Percentiles rank a stretch among this genome's conserved stretches.
phyloP scores from a whole-genome alignment of 2,329 filamentous ascomycete genomes.

The Trichoderma endophyticum region DNA sequence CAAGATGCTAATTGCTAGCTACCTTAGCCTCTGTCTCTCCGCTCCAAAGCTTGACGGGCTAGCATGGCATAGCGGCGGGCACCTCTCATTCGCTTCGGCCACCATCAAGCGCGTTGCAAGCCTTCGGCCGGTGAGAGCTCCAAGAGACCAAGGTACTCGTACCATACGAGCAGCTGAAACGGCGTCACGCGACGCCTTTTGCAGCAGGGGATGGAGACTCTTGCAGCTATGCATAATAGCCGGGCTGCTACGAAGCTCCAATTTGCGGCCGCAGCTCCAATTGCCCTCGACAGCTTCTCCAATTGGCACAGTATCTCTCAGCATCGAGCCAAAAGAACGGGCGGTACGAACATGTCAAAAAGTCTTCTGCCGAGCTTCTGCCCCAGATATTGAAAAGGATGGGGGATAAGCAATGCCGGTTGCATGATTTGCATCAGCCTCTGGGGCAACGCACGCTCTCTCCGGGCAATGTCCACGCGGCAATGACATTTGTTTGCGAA shows the following conservation, averaged over 20 bases:
- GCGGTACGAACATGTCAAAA: neutral
- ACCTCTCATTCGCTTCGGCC: constrained; percentile 3
- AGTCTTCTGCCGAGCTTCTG: neutral
- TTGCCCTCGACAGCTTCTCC: neutral
- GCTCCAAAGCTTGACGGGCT: neutral
- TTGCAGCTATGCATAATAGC: neutral
- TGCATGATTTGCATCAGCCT: constrained; percentile 4
- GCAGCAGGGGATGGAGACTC: neutral
- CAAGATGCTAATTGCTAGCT: neutral
- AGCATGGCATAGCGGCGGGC: constrained; percentile 13
- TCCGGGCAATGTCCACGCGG: constrained; percentile 6
- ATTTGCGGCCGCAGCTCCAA: neutral
- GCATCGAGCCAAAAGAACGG: neutral
- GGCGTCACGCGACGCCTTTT: constrained; percentile 10
- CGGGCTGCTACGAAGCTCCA: neutral
- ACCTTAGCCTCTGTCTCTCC: neutral
- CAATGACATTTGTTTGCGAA: constrained; percentile 8
- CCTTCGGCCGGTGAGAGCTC: neutral
- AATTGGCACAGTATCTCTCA: neutral
- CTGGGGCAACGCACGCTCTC: neutral
- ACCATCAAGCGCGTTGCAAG: constrained; percentile 1
- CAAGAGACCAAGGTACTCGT: neutral
- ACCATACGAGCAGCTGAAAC: neutral
- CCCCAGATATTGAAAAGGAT: neutral
- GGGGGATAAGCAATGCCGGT: neutral